Base-by-base conservation (phyloP, 192 early-diverging fungal species). In the Gaertneriomyces sp. region DNA sequence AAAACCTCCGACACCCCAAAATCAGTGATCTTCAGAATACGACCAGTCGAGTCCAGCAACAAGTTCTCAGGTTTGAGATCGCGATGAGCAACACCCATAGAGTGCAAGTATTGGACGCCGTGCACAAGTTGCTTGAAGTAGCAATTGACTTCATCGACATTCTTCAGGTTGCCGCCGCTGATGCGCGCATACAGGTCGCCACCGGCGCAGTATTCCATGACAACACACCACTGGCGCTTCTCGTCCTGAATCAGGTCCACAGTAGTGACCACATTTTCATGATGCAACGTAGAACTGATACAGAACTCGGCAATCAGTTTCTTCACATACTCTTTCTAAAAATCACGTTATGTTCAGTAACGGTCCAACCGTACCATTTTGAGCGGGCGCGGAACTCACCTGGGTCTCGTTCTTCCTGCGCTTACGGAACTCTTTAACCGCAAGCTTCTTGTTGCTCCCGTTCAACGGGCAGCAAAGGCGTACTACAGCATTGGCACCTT, bases 1-100 rank as follows among this genome's bases (percentile, higher is more conserved):
- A 98, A 97, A 6, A 98, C 96, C 71, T 94, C 92, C 3, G 91
- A 90, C 10, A 97, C 94, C 51, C 96, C 96, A 85, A 98, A 98
- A 81, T 98, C 96, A 7, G 96, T 93, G 73, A 98, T 93, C 75
- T 98, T 98, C 61, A 98, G 68, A n/a, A 76, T 80, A n/a, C 83
- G 86, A 64, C 88, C 87, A 19, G 71, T 49, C 4, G 75, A 79
- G 63, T 93, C 91, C 66, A 98, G 74, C 12, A 98, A 78, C 40
- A 97, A 61, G 76, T 98, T 98, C 76, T 98, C 92, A 16, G 93
- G 87, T 63, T 98, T 96, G 59, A 98, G 74, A 65, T 98, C 93
- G 20, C 94, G 87, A 76, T 98, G 96, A 55, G 92, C 93, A n/a
- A 98, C 96, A 63, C 96, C 96, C 77, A 93, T 85, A 6, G 83